Percentiles rank a stretch among this genome's conserved stretches.
phyloP scores from a whole-genome alignment of 148 eudicot species.

The Amaranthus hypochondriacus region DNA sequence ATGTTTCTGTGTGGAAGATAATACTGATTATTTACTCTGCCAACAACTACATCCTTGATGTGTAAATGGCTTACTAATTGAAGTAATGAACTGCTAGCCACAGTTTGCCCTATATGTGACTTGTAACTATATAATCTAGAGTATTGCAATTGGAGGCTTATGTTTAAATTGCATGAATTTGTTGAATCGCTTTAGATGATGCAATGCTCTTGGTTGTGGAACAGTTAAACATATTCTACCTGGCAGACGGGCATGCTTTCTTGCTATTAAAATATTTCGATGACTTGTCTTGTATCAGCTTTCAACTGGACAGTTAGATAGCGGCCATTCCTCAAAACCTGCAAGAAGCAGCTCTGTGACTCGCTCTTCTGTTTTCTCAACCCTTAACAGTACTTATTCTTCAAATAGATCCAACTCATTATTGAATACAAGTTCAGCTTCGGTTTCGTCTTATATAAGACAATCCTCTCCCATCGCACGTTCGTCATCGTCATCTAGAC shows the following conservation, averaged over 20 bases:
- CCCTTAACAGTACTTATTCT: constrained; percentile 47
- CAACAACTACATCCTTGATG: background rate
- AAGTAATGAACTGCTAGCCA: constrained; percentile 4
- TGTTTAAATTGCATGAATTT: background rate
- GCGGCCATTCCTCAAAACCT: constrained; percentile 53
- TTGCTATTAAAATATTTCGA: background rate
- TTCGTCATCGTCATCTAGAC: constrained; percentile 62
- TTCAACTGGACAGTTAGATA: constrained; percentile 69
- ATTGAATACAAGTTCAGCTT: constrained; percentile 90
- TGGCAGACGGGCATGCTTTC: background rate
- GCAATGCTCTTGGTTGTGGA: background rate
- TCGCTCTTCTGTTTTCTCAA: constrained; percentile 67
- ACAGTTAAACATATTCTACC: background rate
- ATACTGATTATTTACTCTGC: background rate
- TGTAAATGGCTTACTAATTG: background rate
- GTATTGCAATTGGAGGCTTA: background rate
- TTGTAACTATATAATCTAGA: background rate
- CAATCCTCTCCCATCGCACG: constrained; percentile 79
- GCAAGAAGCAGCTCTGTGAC: constrained; percentile 88
- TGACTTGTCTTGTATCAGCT: constrained; percentile 43
- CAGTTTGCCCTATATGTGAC: background rate
- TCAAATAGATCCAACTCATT: constrained; percentile 65
- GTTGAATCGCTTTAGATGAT: background rate
- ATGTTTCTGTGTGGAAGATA: background rate
- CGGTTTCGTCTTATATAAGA: constrained; percentile 90